Evolutionary conservation across 768 basidiomycete genomes (phyloP), one percentile per base, ranked within the genome.

Genomic region (Trichaptum fuscoviolaceum): DNA sequence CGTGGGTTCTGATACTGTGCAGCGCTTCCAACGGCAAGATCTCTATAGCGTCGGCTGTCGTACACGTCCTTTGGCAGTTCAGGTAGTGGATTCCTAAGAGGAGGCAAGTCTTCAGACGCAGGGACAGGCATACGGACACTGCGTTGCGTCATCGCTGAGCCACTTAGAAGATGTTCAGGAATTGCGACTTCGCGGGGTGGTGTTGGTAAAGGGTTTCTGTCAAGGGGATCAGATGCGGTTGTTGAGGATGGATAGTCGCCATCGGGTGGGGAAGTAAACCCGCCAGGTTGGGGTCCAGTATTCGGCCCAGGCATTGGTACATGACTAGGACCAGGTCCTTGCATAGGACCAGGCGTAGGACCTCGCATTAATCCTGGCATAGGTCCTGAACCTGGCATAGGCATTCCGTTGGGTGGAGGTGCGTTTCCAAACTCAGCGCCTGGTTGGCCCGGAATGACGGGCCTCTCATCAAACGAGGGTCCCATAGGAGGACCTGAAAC

Each of bases 181-280:
- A 88, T 82, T 64, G 81, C 80, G 17, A 91, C 65, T 71, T 91
- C 85, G 34, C 76, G 75, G 0, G 91, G 91, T 0, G 85, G 89
- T 2, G 73, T 67, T 0, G 91, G 91, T 9, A 92, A 84, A 5
- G 89, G 89, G 71, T 92, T 89, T 20, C 58, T 20, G 24, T 35
- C 63, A 24, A 27, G 42, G 15, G 42, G 42, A 12, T 52, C 42
- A 52, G 42, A 52, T 2, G 12, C 20, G 10, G 42, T 52, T 20
- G 64, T 52, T 64, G 58, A 58, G 64, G 63, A 10, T 34, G 64
- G 65, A 26, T 65, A 15, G 36, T 59, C 52, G 27, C 62, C 15
- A 34, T 18, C 26, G 59, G 67, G 23, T 58, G 64, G 10, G 27
- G 61, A 15, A 36, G 67, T 26, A 34, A 64, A 52, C 70, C 71